Conservation (phyloP, 192 early-diverging fungal genomes). For the Coemansia sp. region DNA sequence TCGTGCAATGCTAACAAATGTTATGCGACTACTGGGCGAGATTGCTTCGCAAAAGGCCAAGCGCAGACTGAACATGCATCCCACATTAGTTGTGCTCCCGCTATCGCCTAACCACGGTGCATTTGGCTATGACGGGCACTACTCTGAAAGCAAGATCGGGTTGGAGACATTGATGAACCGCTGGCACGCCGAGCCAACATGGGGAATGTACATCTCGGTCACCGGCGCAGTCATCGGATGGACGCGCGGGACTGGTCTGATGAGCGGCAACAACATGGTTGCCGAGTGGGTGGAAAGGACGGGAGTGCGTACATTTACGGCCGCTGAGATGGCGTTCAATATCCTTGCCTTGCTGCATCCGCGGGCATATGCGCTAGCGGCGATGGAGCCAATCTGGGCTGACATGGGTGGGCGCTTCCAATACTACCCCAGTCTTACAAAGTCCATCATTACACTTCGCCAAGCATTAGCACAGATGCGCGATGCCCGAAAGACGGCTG, state of each 20-base stretch:
- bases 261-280: constrained; percentile 87
- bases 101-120: constrained; percentile 96
- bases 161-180: constrained; percentile 90
- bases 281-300: constrained; percentile 83
- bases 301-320: constrained; percentile 89
- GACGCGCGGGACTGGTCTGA: constrained; percentile 96
- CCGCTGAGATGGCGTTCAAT: constrained; percentile 93
- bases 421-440: constrained; percentile 14
- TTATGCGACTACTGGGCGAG: constrained; percentile 80
- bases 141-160: constrained; percentile 91
- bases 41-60: constrained; percentile 81
- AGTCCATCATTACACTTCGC: constrained; percentile 3
- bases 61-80: constrained; percentile 76
- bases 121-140: constrained; percentile 90
- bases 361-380: constrained; percentile 68
- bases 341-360: constrained; percentile 85
- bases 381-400: constrained; percentile 59
- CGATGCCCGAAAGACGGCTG: constrained; percentile 3
- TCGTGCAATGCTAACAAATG: constrained; percentile 92
- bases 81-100: constrained; percentile 84
- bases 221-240: constrained; percentile 94
- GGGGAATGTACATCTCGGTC: constrained; percentile 83
- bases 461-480: constrained; percentile 11
- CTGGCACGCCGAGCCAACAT: constrained; percentile 81
- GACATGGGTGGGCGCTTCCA: constrained; percentile 36